Base-by-base conservation (phyloP, 345 rosid genomes). In the Sisymbrium altissimum region DNA sequence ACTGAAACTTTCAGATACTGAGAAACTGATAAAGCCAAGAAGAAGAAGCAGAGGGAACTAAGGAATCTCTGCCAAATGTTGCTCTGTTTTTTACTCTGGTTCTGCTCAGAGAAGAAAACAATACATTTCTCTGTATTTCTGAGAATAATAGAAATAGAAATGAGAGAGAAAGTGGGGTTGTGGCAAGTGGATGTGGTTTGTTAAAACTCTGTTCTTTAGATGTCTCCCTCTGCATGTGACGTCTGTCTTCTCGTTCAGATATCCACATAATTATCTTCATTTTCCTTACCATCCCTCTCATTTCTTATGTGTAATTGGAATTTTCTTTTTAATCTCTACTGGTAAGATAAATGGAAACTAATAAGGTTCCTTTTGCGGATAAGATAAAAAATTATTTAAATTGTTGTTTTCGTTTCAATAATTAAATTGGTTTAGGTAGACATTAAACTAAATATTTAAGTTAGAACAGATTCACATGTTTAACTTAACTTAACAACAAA, bases 141-240 rank as follows among this genome's bases (percentile, higher is more conserved):
- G 66, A 61, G 58, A 50, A 54, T 29, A 11, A 62, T 9, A 66
- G 38, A 27, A 23, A 59, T 38, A 64, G 59, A 74, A 38, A 64
- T n/a, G 46, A 60, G 48, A 60, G 29, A 29, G 3, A 21, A 11
- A 18, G 25, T 43, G 54, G 68, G n/a, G 54, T 29, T 44, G 89
- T 90, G 96, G 78, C 81, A 80, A 61, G 89, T 85, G 90, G 88
- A 91, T 86, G 85, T 70, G 58, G 12, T 71, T 71, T 29, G 55
- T 45, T 64, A 63, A 63, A 63, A 57, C 68, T 56, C 25, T 63
- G 38, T 63, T 70, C 50, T 65, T 48, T 50, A 58, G 72, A 62
- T 85, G 86, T 84, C 88, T 74, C 62, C 83, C 69, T 79, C 53
- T 53, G 46, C 97, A 93, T 87, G 95, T 89, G 96, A 73, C 80